Evolutionary conservation across 169 alveolate genomes (phyloP), one percentile per base, ranked within the genome.

Genomic region (Nephromyces sp.): DNA sequence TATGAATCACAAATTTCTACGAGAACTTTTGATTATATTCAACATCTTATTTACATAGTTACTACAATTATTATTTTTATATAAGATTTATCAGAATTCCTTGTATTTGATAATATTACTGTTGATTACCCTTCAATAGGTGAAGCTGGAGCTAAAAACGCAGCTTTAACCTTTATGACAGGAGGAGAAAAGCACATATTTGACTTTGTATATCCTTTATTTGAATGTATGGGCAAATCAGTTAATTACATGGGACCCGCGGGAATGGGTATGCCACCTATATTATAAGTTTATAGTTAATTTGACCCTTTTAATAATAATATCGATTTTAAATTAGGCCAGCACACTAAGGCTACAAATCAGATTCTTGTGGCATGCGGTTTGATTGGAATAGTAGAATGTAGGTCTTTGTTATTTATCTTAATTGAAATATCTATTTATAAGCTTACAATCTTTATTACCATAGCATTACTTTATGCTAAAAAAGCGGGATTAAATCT

Each of bases 301-400:
- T 25, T 1, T 1, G 32, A 27, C 72, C 70, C 32, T 27, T 24
- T 24, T 22, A 1, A 27, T 3, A 24, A 27, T 22, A 30, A 27
- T 27, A 27, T 30, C 67, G n/a, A n/a, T n/a, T n/a, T n/a, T n/a
- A n/a, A n/a, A n/a, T n/a, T n/a, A 30, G 95, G 95, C 15, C 85
- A 90, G 78, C 91, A 86, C 75, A 83, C 93, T 1, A 90, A 90
- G 72, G 66, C 85, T 74, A 77, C 86, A 5, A 90, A 90, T 71
- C 80, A 90, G 70, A 87, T 90, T 6, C 74, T 86, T 53, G 64
- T 90, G 6, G 89, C 94, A 30, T 80, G 87, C 0, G 83, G 73
- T 62, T 81, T 90, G 88, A 78, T 90, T 15, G 93, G 92, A 1
- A 75, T 82, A 35, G 85, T 82, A 8, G 95, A 90, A 62, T 88